Evolutionary conservation across 2,329 filamentous ascomycete species (phyloP), one percentile per base, ranked within the genome.

Genomic region (Cordyceps cateniannulata): DNA sequence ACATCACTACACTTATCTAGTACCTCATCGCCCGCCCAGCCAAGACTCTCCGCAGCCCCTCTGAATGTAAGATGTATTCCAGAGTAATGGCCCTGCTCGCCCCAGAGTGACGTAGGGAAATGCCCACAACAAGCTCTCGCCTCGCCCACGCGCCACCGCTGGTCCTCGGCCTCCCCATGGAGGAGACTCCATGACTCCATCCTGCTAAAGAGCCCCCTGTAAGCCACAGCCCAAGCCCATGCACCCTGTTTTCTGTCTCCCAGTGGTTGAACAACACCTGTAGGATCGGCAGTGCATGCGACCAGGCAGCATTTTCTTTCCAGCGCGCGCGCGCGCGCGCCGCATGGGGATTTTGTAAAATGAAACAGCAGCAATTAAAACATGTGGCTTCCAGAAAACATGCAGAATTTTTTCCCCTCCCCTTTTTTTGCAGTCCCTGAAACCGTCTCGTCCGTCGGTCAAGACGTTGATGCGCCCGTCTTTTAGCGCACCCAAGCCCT

Each of bases 91-190:
- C 3, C 45, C 4, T 27, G 32, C 7, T 12, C 25, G 57, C 58
- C 49, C 57, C 57, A 47, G 38, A 47, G 58, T 60, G 58, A 60
- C 58, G 58, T 60, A 47, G 58, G 6, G 47, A 22, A 22, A 45
- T 12, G n/a, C 42, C 20, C 42, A 45, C n/a, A 14, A 9, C 32
- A 3, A 12, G 3, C n/a, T n/a, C n/a, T n/a, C n/a, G n/a, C n/a
- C n/a, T n/a, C 29, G 2, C 3, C 29, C 29, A 6, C 29, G 5
- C 29, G 27, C 5, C 8, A 8, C 27, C 8, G 27, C 29, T n/a
- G n/a, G n/a, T n/a, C 32, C 32, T 35, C 32, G 32, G 32, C 10
- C 32, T 35, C 32, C 32, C 32, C 32, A 35, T 35, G 32, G 32
- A 35, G 32, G 32, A 12, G 32, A n/a, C n/a, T 40, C 16, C 8